These are phyloP conservation scores for Cladobotryum protrusum DNA, from an alignment of 2,329 filamentous ascomycete genomes.

Conservation along the genomic window DNA sequence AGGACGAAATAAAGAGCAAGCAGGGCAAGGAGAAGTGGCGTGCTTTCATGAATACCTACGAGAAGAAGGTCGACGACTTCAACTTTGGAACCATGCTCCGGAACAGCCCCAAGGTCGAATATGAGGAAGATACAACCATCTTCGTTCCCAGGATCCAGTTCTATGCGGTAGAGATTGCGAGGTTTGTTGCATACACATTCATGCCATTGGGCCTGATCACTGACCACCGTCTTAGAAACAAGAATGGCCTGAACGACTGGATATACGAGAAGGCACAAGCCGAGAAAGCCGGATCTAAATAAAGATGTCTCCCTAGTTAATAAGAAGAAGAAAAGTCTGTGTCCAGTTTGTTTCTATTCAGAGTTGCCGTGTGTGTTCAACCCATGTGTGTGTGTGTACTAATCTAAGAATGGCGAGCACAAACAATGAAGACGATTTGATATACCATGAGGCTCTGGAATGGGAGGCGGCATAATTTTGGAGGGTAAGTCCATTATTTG, in stretches of 20 bases:
- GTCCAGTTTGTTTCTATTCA: too few species aligned
- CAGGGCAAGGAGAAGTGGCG: constrained; percentile 90
- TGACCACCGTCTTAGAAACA: constrained; percentile 57
- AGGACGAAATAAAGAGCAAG: constrained; percentile 98
- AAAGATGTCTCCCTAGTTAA: neutral
- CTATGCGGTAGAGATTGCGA: constrained; percentile 48
- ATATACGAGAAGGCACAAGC: constrained; percentile 78
- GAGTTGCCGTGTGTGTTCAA: too few species aligned
- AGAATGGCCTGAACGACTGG: constrained; percentile 90
- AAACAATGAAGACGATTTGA: too few species aligned
- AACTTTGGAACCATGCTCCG: constrained; percentile 97
- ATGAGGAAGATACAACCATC: constrained; percentile 82
- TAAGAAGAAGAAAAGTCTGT: neutral
- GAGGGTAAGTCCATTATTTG: too few species aligned
- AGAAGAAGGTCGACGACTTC: constrained; percentile 93
- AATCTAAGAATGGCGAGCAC: too few species aligned
- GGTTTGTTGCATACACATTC: constrained; percentile 19
- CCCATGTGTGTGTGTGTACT: too few species aligned
- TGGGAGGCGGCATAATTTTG: too few species aligned
- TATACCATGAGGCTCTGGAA: too few species aligned
- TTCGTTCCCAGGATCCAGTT: constrained; percentile 61
- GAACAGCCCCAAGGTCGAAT: constrained; percentile 70
- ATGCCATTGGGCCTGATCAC: neutral
- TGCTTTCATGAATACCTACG: constrained; percentile 87
- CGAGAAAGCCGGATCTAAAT: constrained; percentile 34